These are phyloP conservation scores for Trichomonas gallinae DNA, from an alignment of 208 protist species.

Conservation along the genomic window DNA sequence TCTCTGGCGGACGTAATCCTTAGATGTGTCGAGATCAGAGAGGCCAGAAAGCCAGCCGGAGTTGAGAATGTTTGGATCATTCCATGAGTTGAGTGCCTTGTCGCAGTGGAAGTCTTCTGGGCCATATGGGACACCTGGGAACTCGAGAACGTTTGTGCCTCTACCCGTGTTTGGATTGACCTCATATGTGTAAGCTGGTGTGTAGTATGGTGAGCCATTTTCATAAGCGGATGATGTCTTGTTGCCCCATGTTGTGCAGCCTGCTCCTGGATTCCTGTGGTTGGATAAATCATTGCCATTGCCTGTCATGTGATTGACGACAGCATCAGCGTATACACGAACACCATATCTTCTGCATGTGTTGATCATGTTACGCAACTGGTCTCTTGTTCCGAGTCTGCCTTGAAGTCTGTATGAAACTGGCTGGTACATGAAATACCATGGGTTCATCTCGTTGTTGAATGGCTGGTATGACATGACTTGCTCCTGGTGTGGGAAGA, in stretches of 20 bases:
- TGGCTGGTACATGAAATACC: too few relatives aligned
- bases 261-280: background rate
- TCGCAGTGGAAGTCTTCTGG: too few relatives aligned
- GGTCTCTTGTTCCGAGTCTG: constrained; percentile 45
- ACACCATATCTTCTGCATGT: constrained; percentile 43
- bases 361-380: constrained; percentile 41
- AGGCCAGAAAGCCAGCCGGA: background rate
- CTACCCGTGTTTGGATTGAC: background rate
- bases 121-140: background rate
- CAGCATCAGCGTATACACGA: too few relatives aligned
- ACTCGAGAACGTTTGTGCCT: background rate
- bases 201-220: too few relatives aligned
- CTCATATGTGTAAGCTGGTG: background rate
- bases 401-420: too few relatives aligned
- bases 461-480: constrained; percentile 46
- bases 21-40: background rate
- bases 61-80: background rate
- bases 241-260: background rate
- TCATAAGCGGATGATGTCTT: too few relatives aligned
- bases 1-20: background rate
- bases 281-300: background rate
- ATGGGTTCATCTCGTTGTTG: constrained; percentile 36
- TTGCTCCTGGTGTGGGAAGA: constrained; percentile 48
- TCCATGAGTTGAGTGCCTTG: background rate
- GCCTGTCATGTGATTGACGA: constrained; percentile 52